Evolutionary conservation across 306 rosid species (phyloP), one percentile per base, ranked within the genome.

Genomic region (Cucurbita pepo): DNA sequence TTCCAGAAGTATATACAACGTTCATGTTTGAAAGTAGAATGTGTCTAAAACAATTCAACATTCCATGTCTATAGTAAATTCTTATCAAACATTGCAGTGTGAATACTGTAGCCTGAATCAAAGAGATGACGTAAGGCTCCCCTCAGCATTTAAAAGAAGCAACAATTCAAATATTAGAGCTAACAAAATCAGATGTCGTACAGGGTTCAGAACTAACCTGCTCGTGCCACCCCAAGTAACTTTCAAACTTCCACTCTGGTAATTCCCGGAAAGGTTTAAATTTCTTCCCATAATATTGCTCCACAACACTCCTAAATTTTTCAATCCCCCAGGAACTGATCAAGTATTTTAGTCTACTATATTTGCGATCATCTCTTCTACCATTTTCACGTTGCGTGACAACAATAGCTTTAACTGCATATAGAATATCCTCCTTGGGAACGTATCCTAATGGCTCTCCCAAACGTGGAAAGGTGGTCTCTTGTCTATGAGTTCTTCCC

Each of bases 401-500:
- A 63, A 95, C 99, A 77, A 95, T 91, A 75, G 99, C 97, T 78
- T 95, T 95, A 75, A 95, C 81, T 74, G 99, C 99, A 79, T 85
- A 91, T 65, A 95, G 78, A 72, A 95, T 95, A 83, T 95, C 97
- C 81, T 91, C 90, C 85, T 95, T 95, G 2, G 97, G 97, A 43
- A 95, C 95, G 71, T 83, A 95, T 34, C 99, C 99, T 65, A 95
- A 52, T 25, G 99, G 96, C 63, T 91, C 96, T 22, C 87, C 95
- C 58, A 95, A 79, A 57, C 96, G 99, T 55, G 99, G 87, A 58
- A 95, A 95, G 58, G 99, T 95, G 63, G 84, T 64, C 67, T 89
- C 99, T 76, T 84, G 3, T 87, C 99, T 89, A 77, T 89, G 99
- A 38, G 99, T 88, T 77, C 99, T 95, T 88, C 99, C 99, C 99